Conservation (phyloP, 2,329 filamentous ascomycete genomes). For the Aspergillus oerlinghausenensis region DNA sequence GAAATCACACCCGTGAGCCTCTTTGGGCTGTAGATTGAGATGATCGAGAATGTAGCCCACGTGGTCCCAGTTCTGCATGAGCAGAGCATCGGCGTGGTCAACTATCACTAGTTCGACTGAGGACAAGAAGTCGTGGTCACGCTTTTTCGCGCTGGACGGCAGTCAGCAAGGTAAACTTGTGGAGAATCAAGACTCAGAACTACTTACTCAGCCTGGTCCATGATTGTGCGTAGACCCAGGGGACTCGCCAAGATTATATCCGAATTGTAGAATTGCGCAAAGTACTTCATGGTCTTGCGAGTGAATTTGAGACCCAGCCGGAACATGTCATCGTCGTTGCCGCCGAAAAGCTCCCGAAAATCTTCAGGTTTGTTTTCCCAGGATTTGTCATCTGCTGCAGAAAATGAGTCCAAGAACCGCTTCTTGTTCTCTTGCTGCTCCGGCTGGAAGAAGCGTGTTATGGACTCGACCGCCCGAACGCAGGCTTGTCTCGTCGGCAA, state of each 20-base stretch:
- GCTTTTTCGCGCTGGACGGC: constrained; percentile 51
- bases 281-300: constrained; percentile 90
- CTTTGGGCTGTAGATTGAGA: constrained; percentile 83
- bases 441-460: constrained; percentile 69
- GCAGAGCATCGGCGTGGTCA: constrained; percentile 85
- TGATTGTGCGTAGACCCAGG: constrained; percentile 81
- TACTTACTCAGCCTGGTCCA: constrained; percentile 68
- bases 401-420: constrained; percentile 80
- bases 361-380: constrained; percentile 74
- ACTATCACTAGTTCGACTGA: constrained; percentile 88
- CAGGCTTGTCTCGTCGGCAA: constrained; percentile 85
- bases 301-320: constrained; percentile 95
- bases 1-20: constrained; percentile 90
- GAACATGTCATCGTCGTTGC: constrained; percentile 97
- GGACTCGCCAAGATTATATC: constrained; percentile 92
- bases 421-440: constrained; percentile 95
- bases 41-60: constrained; percentile 87
- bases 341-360: constrained; percentile 83
- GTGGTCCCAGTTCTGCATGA: constrained; percentile 99
- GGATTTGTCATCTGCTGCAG: constrained; percentile 63
- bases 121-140: constrained; percentile 84
- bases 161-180: neutral
- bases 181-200: constrained; percentile 10
- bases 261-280: constrained; percentile 91
- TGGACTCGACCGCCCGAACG: constrained; percentile 69